Base-by-base conservation (phyloP, 2,329 filamentous ascomycete genomes). In the Curvularia lunata region DNA sequence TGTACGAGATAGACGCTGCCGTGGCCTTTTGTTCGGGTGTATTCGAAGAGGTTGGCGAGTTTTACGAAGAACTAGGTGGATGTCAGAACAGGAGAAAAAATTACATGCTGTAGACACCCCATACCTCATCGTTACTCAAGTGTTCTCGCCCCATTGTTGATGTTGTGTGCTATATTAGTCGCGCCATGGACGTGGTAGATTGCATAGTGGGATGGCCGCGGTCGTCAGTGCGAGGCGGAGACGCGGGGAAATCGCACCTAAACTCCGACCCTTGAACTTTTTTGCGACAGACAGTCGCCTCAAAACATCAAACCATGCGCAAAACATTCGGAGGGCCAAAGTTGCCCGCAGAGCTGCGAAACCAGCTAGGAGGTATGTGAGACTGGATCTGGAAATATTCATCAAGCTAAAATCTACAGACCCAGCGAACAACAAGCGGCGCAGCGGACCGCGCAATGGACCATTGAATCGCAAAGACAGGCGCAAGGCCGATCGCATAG, bases 1-100 rank as follows among this genome's bases (percentile, higher is more conserved):
- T 96, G 91, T 50, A 85, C 88, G 57, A 96, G 81, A 76, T 86
- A 88, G 64, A 96, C 82, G 49, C 87, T 86, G 68, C 90, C 90
- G 76, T 92, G 88, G 68, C 89, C 85, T 74, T 88, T 88, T 70
- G 85, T 82, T 71, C 88, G 88, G 61, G 85, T 85, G 63, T 83
- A 77, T 61, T 85, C 82, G 78, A 95, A 90, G 63, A 94, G 86
- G 69, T 87, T 82, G 50, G 81, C 79, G 63, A 94, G 84, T 71
- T 84, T 84, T 61, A 81, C 78, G 79, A 94, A 92, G 83, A 94
- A 94, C 90, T 93, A 58, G 59, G 48, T 4, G 41, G 3, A 12
- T 12, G 46, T 65, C 56, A 62, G 56, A 19, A 21, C 30, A 18
- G 46, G 5, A 5, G 10, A 5, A 9, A 5, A 18, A 19, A 30